phyloP scores from a whole-genome alignment of 768 basidiomycete species.

The Filobasidium floriforme region DNA sequence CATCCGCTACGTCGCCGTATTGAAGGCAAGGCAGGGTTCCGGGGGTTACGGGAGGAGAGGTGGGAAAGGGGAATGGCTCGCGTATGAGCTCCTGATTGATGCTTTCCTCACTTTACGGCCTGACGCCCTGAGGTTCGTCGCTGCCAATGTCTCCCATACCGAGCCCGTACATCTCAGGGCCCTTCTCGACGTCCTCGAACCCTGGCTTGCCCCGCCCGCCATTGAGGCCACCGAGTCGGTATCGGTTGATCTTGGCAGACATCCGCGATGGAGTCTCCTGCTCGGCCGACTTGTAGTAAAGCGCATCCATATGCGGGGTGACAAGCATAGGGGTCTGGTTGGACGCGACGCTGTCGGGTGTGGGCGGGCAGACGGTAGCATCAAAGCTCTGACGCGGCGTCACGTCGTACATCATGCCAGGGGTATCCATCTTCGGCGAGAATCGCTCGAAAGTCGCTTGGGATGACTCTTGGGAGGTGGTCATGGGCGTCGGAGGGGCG shows the following conservation, averaged over 20 bases:
- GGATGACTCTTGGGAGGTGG: neutral
- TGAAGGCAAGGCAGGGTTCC: no score
- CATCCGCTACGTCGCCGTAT: no score
- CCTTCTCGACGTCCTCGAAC: constrained; percentile 4
- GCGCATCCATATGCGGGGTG: constrained; percentile 5
- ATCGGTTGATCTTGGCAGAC: neutral
- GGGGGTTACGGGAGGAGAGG: no score
- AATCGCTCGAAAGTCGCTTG: neutral
- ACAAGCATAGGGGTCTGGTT: constrained; percentile 8
- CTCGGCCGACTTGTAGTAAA: neutral
- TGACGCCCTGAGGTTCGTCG: neutral
- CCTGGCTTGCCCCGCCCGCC: neutral
- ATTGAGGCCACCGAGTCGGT: neutral
- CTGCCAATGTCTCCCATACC: constrained; percentile 6
- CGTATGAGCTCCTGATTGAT: neutral
- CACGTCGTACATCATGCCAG: neutral
- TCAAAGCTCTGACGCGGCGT: neutral
- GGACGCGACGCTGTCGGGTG: neutral
- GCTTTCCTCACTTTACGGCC: neutral
- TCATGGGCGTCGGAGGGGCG: neutral
- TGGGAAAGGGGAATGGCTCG: no score
- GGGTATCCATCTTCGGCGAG: neutral
- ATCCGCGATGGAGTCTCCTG: neutral
- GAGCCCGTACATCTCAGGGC: neutral
- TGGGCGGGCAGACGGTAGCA: neutral